Conservation (phyloP, 169 alveolate genomes). For the Ichthyophthirius multifiliis region DNA sequence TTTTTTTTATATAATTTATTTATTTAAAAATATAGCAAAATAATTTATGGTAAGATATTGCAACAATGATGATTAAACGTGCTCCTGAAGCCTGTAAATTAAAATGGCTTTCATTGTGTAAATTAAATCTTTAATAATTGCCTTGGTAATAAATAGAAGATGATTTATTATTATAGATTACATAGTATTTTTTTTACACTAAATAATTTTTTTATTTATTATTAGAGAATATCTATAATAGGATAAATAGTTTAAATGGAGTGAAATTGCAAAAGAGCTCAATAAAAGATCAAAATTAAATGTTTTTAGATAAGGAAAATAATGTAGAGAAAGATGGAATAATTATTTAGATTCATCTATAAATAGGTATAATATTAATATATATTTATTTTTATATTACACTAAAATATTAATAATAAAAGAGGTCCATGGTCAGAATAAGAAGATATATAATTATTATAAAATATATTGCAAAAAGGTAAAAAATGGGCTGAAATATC, state of each 20-base stretch:
- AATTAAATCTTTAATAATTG: not conserved
- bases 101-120: constrained; percentile 20
- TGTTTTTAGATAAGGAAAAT: constrained; percentile 56
- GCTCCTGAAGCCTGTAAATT: constrained; percentile 7
- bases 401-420: not conserved
- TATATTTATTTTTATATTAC: not conserved
- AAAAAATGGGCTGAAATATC: constrained; percentile 75
- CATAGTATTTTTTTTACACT: constrained; percentile 44
- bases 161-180: constrained; percentile 48
- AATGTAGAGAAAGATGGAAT: constrained; percentile 82
- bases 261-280: constrained; percentile 67
- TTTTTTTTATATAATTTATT: not conserved
- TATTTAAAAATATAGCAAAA: not conserved
- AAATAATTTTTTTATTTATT: not conserved
- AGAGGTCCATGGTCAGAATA: constrained; percentile 59
- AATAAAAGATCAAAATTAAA: constrained; percentile 23
- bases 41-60: constrained; percentile 20
- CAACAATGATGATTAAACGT: constrained; percentile 11
- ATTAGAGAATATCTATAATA: not conserved
- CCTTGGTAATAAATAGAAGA: constrained; percentile 54
- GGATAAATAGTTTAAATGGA: constrained; percentile 51
- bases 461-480: constrained; percentile 55
- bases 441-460: constrained; percentile 61
- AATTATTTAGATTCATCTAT: constrained; percentile 69
- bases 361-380: constrained; percentile 15